Evolutionary conservation across 176 grass and related monocot species (phyloP), one percentile per base, ranked within the genome.

Genomic region (Zoysia japonica): DNA sequence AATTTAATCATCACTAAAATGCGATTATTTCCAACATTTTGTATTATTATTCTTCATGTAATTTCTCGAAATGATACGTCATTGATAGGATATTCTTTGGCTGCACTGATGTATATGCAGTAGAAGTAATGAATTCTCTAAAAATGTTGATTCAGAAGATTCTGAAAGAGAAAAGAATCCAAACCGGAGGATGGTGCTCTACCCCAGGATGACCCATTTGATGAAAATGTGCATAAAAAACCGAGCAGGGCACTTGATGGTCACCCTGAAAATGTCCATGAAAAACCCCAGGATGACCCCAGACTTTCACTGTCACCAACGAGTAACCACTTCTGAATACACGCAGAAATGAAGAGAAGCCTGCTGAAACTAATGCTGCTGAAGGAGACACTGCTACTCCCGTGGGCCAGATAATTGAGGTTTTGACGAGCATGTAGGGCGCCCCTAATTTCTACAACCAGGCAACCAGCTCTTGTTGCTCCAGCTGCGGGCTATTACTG

Each of bases 91-190:
- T 90, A 97, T 83, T 88, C 93, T 78, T 89, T 97, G 80, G 93
- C 90, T 59, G 93, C 90, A 80, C 48, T 93, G 49, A 93, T 93
- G 93, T 28, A 28, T 90, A 97, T 66, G 93, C 90, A 8, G 93
- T 97, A 44, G 90, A 97, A 89, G 93, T 93, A 81, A 97, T 93
- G 93, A 93, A 97, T 65, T 93, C 93, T 77, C 86, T 97, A 28
- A 97, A 90, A 82, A 93, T 89, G 88, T 67, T 97, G 9, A 93
- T 97, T 63, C 61, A 89, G 20, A 97, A 87, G 80, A 85, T 84
- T 35, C 81, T 97, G n/a, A 97, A 91, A 74, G 90, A 97, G 93
- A 79, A 28, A 28, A 28, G 28, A 28, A 28, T 28, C 28, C 28
- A 28, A 28, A 28, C 28, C 28, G 28, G 28, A 28, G 28, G 28